phyloP scores from a whole-genome alignment of 2,329 filamentous ascomycete species.

The Botrytis aclada region DNA sequence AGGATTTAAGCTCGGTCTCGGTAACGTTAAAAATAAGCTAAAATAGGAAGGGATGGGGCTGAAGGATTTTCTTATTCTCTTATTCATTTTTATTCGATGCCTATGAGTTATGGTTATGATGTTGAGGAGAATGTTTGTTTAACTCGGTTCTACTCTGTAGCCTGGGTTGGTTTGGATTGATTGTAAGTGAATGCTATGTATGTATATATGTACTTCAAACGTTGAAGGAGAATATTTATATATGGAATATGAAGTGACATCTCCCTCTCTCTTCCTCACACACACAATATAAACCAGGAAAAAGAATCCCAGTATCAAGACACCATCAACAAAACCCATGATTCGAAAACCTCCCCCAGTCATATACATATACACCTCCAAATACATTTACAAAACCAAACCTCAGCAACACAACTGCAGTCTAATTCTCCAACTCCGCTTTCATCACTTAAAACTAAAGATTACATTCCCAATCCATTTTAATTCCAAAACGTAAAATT shows the following conservation, averaged over 20 bases:
- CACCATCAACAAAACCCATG: not conserved
- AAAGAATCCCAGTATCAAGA: not conserved
- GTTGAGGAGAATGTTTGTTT: not conserved
- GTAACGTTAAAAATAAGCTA: not conserved
- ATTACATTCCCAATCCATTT: not conserved
- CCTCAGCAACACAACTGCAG: not conserved
- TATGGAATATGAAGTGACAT: no score
- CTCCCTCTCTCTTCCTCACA: no score
- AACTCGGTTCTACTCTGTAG: no score
- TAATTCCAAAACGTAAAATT: not conserved
- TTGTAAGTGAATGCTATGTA: not conserved
- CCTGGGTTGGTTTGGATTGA: fast-evolving
- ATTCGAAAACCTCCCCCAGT: fast-evolving
- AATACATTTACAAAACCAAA: not conserved
- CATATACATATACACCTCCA: no score
- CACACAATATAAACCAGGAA: no score
- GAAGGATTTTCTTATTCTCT: no score
- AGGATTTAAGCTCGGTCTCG: not conserved
- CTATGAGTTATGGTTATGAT: no score
- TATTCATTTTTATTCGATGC: no score
- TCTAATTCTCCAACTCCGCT: no score
- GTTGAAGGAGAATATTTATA: not conserved
- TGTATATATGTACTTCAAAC: not conserved
- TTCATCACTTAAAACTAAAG: not conserved
- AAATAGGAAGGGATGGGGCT: no score